These are phyloP conservation scores for thale cress (Arabidopsis thaliana) DNA, from an alignment of 345 rosid species.

Conservation along the genomic window TAIR10.1 NC_003075.7:18352501-18353000, in stretches of 20 bases:
- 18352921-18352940: constrained; percentile 62
- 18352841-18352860: constrained; percentile 88
- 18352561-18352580: constrained; percentile 17
- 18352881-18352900: constrained; percentile 87
- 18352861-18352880: constrained; percentile 85
- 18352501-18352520: constrained; percentile 67
- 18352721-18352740: constrained; percentile 82
- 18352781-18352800: constrained; percentile 92
- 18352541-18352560: constrained; percentile 27
- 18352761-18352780: constrained; percentile 80
- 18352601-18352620: not conserved
- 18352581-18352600: not conserved
- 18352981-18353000: constrained; percentile 1
- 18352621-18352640: constrained; percentile 14
- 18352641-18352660: constrained; percentile 23
- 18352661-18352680: constrained; percentile 70
- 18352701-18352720: constrained; percentile 90
- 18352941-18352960: constrained; percentile 13
- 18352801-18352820: constrained; percentile 87
- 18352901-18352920: constrained; percentile 97
- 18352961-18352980: constrained; percentile 8
- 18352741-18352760: constrained; percentile 86
- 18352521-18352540: constrained; percentile 48
- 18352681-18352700: constrained; percentile 61
- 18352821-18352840: constrained; percentile 98